Conservation (phyloP, 1,139 yeast species). For the Debaryomyces singareniensis region DNA sequence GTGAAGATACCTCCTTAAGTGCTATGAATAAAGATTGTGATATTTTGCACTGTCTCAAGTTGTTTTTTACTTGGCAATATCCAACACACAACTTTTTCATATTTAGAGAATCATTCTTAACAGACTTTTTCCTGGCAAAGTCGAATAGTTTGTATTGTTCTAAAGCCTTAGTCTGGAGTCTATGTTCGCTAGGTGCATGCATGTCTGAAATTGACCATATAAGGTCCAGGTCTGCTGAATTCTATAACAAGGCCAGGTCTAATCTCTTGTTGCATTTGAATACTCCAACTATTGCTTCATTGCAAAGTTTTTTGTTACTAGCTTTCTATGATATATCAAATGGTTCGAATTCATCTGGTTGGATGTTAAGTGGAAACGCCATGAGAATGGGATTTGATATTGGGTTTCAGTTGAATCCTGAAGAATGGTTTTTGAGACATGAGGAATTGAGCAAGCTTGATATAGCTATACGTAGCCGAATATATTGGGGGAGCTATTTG, state of each 20-base stretch:
- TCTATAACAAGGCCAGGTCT: slow-evolving; percentile 41
- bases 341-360: slow-evolving; percentile 52
- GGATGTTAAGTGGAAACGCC: slow-evolving; percentile 59
- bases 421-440: slow-evolving; percentile 46
- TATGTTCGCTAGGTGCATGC: slow-evolving; percentile 52
- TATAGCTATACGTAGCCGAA: slow-evolving; percentile 50
- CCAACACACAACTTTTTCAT: slow-evolving; percentile 60
- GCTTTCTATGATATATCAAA: slow-evolving; percentile 54
- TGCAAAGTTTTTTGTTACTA: slow-evolving; percentile 45
- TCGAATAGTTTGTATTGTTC: slow-evolving; percentile 45
- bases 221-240: slow-evolving; percentile 30
- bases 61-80: slow-evolving; percentile 60
- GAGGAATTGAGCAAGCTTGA: slow-evolving; percentile 31
- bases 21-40: slow-evolving; percentile 32
- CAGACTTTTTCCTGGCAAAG: slow-evolving; percentile 48
- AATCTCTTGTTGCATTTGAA: slow-evolving; percentile 35
- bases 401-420: slow-evolving; percentile 59
- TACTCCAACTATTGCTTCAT: slow-evolving; percentile 34
- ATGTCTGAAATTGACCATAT: slow-evolving; percentile 40
- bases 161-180: slow-evolving; percentile 43
- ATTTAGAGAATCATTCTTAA: slow-evolving; percentile 59
- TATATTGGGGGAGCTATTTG: slow-evolving; percentile 63
- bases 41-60: slow-evolving; percentile 43
- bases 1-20: slow-evolving; percentile 20
- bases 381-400: slow-evolving; percentile 60